These are phyloP conservation scores for maize (Zea mays) DNA, from an alignment of 176 grass and related monocot species.

Conservation along the genomic window DNA sequence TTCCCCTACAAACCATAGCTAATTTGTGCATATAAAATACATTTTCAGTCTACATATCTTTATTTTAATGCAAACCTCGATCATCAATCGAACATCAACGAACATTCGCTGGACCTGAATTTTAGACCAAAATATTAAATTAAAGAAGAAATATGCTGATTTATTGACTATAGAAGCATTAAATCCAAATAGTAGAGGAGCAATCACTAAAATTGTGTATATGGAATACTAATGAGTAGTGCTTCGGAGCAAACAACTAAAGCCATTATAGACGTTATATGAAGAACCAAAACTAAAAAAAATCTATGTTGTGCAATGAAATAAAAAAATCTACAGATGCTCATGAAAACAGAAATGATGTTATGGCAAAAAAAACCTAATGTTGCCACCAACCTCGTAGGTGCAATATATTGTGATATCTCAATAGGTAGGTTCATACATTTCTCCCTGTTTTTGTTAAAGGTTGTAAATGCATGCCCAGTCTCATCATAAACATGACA, in stretches of 20 bases:
- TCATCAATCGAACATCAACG: slow-evolving; percentile 66
- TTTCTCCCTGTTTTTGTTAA: slow-evolving; percentile 72
- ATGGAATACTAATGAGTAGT: slow-evolving; percentile 6
- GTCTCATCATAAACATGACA: slow-evolving; percentile 77
- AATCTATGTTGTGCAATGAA: slow-evolving; percentile 4
- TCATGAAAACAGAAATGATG: slow-evolving; percentile 14
- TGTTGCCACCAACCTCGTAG: slow-evolving; percentile 53
- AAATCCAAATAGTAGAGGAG: slow-evolving; percentile 2
- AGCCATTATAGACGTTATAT: background rate
- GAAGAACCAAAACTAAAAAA: background rate
- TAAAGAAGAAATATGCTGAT: slow-evolving; percentile 23
- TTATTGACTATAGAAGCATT: slow-evolving; percentile 1
- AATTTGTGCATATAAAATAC: too few species aligned
- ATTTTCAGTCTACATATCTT: too few species aligned
- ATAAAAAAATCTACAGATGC: background rate
- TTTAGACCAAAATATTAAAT: slow-evolving; percentile 39
- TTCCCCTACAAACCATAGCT: too few species aligned
- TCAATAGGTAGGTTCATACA: slow-evolving; percentile 59
- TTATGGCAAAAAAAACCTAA: slow-evolving; percentile 54
- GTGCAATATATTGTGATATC: slow-evolving; percentile 52
- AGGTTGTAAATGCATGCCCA: slow-evolving; percentile 70
- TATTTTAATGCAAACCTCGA: too few species aligned
- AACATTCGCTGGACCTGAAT: slow-evolving; percentile 65
- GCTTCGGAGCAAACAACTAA: background rate
- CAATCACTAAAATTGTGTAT: slow-evolving; percentile 20